These are phyloP conservation scores for Aspergillus pseudotamarii DNA, from an alignment of 2,329 filamentous ascomycete genomes.

Conservation along the genomic window DNA sequence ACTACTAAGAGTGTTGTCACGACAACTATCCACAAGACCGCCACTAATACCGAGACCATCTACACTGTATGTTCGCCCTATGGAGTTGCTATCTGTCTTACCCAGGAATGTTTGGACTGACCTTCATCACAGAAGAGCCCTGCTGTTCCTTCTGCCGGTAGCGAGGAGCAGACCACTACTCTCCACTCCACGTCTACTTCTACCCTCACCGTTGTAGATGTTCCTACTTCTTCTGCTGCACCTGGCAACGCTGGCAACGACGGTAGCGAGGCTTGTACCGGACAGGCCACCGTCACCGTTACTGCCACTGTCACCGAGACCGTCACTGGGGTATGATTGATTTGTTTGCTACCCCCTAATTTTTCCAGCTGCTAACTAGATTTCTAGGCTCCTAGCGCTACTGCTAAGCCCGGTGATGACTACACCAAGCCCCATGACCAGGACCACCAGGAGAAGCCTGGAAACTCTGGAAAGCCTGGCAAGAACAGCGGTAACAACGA, in stretches of 20 bases:
- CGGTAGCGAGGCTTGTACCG: constrained; percentile 16
- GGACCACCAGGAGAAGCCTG: background rate
- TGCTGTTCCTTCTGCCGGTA: constrained; percentile 4
- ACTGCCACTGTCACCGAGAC: constrained; percentile 37
- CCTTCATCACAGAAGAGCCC: constrained; percentile 10
- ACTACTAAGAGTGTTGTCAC: constrained; percentile 40
- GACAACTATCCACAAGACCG: constrained; percentile 40
- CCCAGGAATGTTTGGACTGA: background rate
- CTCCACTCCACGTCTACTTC: constrained; percentile 34
- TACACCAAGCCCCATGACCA: constrained; percentile 11
- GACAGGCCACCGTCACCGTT: constrained; percentile 29
- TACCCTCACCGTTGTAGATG: constrained; percentile 29
- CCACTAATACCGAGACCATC: constrained; percentile 31
- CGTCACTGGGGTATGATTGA: constrained; percentile 37
- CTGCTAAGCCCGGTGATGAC: constrained; percentile 12
- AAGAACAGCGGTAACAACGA: constrained; percentile 3
- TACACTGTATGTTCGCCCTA: constrained; percentile 26
- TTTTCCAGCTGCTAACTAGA: constrained; percentile 7
- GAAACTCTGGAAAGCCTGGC: background rate
- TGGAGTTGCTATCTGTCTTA: background rate
- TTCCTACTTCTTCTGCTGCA: constrained; percentile 19
- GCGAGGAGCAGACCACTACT: constrained; percentile 29
- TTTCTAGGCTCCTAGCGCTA: constrained; percentile 8
- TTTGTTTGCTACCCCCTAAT: too few relatives aligned
- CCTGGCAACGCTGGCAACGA: constrained; percentile 15